Conservation (phyloP, 2,329 filamentous ascomycete genomes). For the Pseudopithomyces maydicus region DNA sequence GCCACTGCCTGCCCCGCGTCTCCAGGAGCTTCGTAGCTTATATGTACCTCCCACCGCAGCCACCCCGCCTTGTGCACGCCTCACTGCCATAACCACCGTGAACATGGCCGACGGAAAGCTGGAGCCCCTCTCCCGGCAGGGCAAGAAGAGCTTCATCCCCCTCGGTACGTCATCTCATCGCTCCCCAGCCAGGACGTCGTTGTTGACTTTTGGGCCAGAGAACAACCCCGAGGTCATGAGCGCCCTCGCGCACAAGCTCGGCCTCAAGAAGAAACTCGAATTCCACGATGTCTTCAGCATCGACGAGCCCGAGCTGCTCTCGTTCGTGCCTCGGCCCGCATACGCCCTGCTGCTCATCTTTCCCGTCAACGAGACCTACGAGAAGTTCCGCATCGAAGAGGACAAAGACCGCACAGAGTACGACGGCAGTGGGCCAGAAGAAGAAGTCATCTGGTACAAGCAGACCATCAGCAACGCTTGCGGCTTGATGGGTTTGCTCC, state of each 20-base stretch:
- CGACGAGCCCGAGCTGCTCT: slow-evolving; percentile 80
- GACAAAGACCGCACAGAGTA: slow-evolving; percentile 70
- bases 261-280: slow-evolving; percentile 75
- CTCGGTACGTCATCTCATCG: slow-evolving; percentile 31
- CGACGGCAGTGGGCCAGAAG: slow-evolving; percentile 65
- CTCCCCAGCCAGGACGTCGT: not conserved
- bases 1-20: slow-evolving; percentile 13
- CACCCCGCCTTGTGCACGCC: not conserved
- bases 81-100: slow-evolving; percentile 7
- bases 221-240: slow-evolving; percentile 94
- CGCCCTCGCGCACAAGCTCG: slow-evolving; percentile 80
- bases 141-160: slow-evolving; percentile 46
- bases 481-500: slow-evolving; percentile 86
- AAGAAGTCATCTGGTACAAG: slow-evolving; percentile 90
- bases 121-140: slow-evolving; percentile 19
- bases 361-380: slow-evolving; percentile 79
- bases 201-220: slow-evolving; percentile 48
- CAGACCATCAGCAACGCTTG: slow-evolving; percentile 97
- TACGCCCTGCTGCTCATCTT: slow-evolving; percentile 91
- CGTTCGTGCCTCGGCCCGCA: slow-evolving; percentile 85
- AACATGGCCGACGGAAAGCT: slow-evolving; percentile 27
- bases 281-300: slow-evolving; percentile 94
- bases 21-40: slow-evolving; percentile 8
- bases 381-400: slow-evolving; percentile 74
- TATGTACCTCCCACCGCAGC: not conserved